phyloP scores from a whole-genome alignment of 202 grass and related monocot species.

The Thinopyrum obtusiflorum region DNA sequence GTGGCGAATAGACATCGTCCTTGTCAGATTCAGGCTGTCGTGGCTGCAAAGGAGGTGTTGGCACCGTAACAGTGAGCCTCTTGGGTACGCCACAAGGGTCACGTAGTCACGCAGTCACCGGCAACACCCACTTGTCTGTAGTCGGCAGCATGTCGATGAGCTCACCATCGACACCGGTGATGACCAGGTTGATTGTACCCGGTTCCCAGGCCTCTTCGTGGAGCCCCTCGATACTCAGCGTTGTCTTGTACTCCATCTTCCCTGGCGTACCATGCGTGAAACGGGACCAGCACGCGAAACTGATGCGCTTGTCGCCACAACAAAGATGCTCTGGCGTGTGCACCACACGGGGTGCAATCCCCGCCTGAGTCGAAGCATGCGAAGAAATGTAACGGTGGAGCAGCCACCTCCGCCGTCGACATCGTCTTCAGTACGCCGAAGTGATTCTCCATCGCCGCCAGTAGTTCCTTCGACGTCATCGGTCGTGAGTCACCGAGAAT shows the following conservation, averaged over 20 bases:
- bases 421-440: neutral
- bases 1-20: neutral
- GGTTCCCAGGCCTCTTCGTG: neutral
- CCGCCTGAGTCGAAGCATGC: neutral
- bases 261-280: neutral
- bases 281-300: neutral
- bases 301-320: neutral
- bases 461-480: neutral
- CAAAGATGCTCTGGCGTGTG: neutral
- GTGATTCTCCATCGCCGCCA: neutral
- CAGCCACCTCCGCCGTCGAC: neutral
- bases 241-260: neutral
- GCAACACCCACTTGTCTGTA: neutral
- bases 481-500: neutral
- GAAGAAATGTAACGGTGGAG: neutral
- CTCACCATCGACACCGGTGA: neutral
- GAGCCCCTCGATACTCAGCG: neutral
- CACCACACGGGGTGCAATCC: neutral
- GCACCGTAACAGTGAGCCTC: neutral
- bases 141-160: neutral
- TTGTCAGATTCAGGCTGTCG: neutral
- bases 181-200: neutral
- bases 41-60: neutral
- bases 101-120: neutral
- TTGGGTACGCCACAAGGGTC: neutral